Evolutionary conservation across 140 eudicot genomes (phyloP), one percentile per base, ranked within the genome.

Genomic region (Ambrosia hybrid): DNA sequence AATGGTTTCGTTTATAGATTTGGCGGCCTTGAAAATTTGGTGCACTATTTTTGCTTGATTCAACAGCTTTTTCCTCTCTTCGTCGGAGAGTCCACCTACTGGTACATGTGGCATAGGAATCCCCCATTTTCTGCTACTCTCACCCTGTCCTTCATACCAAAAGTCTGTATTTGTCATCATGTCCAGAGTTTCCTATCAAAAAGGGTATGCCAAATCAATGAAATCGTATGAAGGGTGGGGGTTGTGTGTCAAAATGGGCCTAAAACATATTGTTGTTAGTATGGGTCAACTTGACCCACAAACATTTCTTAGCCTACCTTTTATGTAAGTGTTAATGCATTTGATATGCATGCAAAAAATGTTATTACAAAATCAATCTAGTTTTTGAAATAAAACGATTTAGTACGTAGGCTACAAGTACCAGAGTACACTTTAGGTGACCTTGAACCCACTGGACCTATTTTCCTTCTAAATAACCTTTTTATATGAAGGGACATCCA

Each of bases 1-100:
- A 64, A 94, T 85, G 71, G 73, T 78, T 60, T 94, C 88, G 8
- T 90, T 94, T 78, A 90, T 94, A 12, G 97, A 59, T 83, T 90
- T 94, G 45, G 96, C 88, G 39, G 97, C 99, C 83, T 90, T 94
- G 75, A 84, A 94, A 15, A 88, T 83, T 74, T 94, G 97, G 72
- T 86, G 82, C n/a, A 90, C 88, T 70, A 84, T 57, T 78, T 84
- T 90, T 11, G 96, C 95, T 76, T 67, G 85, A 68, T 80, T 71
- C 41, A 81, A 75, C 87, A 94, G 52, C 74, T 84, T 86, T 78
- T 80, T 90, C 70, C 95, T 84, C 64, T 84, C 90, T 49, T 39
- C 56, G 13, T 83, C 88, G 0, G 97, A 90, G 62, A 94, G 96
- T 63, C 99, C 99, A 36, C 80, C 68, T 64, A 68, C 60, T 11